Conservation (phyloP, 768 basidiomycete species). For the Pisolithus orientalis region DNA sequence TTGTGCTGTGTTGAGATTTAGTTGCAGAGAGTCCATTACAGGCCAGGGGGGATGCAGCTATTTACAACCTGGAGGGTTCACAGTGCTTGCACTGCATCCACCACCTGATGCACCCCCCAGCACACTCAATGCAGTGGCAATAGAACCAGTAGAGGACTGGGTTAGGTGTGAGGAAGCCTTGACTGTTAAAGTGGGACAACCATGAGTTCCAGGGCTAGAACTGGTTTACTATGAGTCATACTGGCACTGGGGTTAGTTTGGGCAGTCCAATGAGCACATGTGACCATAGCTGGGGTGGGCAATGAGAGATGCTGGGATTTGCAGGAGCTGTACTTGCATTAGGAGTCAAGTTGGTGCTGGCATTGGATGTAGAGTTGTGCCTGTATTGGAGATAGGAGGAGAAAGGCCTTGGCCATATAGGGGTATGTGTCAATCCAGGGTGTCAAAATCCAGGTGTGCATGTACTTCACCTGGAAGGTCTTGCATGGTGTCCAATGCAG, state of each 20-base stretch:
- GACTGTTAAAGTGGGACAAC: slow-evolving; percentile 56
- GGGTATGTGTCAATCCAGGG: slow-evolving; percentile 13
- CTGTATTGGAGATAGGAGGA: slow-evolving; percentile 29
- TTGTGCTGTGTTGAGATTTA: slow-evolving; percentile 58
- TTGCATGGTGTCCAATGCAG: slow-evolving; percentile 7
- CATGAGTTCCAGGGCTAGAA: slow-evolving; percentile 43
- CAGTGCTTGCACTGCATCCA: no score
- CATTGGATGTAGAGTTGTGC: no score
- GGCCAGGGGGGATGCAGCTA: slow-evolving; percentile 41
- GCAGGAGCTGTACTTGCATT: no score
- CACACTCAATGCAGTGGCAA: slow-evolving; percentile 58
- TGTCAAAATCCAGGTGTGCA: slow-evolving; percentile 5
- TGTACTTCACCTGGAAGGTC: slow-evolving; percentile 12
- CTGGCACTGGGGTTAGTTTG: no score
- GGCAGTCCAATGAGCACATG: no score
- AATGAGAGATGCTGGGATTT: no score
- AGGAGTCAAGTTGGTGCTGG: no score
- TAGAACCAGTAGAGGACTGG: slow-evolving; percentile 48
- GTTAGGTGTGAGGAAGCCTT: slow-evolving; percentile 42
- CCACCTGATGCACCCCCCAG: no score
- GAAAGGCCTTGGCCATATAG: slow-evolving; percentile 33
- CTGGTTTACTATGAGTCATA: slow-evolving; percentile 36
- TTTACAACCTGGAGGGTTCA: slow-evolving; percentile 43
- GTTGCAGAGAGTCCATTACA: not conserved
- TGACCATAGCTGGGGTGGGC: no score